Conservation (phyloP, 1,284 basidiomycete genomes). For the Blastosporella zonata region DNA sequence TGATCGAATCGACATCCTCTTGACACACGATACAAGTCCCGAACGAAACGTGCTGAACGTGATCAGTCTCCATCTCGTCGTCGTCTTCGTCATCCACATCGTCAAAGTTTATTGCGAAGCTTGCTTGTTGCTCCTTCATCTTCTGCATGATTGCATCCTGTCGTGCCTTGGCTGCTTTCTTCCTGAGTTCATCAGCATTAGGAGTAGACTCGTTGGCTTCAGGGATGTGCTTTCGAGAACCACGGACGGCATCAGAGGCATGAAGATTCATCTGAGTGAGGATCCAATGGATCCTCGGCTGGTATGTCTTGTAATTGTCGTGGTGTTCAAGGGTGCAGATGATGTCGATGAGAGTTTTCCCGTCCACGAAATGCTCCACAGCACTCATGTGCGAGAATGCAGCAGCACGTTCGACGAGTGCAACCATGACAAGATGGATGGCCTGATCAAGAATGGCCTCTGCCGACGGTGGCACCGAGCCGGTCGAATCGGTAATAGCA, state of each 20-base stretch:
- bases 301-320: constrained; percentile 70
- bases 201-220: constrained; percentile 31
- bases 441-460: constrained; percentile 90
- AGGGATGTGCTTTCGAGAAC: constrained; percentile 44
- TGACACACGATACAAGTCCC: constrained; percentile 98
- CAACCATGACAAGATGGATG: constrained; percentile 84
- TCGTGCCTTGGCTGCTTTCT: constrained; percentile 78
- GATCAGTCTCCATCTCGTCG: constrained; percentile 47
- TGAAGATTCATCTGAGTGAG: constrained; percentile 56
- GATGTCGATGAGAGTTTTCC: constrained; percentile 66
- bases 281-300: constrained; percentile 72
- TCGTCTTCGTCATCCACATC: constrained; percentile 63
- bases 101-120: constrained; percentile 77
- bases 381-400: constrained; percentile 62
- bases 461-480: constrained; percentile 63
- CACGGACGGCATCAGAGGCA: constrained; percentile 54
- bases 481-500: constrained; percentile 53
- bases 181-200: constrained; percentile 69
- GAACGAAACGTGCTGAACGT: constrained; percentile 56
- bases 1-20: constrained; percentile 77
- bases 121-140: constrained; percentile 89
- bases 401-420: constrained; percentile 63
- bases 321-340: constrained; percentile 76
- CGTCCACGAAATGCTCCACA: constrained; percentile 52
- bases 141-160: constrained; percentile 90